Percentiles rank a stretch among this genome's conserved stretches.
Conservation (phyloP, 192 early-diverging fungal genomes). For the Rhizophagus sp. region DNA sequence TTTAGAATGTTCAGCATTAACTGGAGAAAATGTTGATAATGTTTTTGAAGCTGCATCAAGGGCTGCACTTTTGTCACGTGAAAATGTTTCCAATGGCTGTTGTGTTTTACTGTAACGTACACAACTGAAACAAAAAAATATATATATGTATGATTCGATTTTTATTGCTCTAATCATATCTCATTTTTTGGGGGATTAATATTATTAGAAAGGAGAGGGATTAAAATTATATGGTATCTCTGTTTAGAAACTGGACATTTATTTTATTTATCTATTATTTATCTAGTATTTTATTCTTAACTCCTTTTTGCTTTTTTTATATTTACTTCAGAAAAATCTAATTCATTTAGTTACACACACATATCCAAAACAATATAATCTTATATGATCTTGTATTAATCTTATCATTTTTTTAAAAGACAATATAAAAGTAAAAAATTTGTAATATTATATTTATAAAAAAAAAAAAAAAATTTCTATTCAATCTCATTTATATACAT, state of each 20-base stretch:
- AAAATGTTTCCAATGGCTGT: neutral
- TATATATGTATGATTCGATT: neutral
- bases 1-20: conserved; percentile 82
- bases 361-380: neutral
- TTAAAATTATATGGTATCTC: neutral
- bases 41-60: conserved; percentile 53
- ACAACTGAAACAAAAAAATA: neutral
- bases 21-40: conserved; percentile 66
- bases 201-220: neutral
- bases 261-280: neutral
- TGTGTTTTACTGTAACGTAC: conserved; percentile 9
- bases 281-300: neutral
- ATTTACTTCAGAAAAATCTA: neutral
- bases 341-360: neutral
- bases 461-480: neutral
- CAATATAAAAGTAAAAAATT: neutral
- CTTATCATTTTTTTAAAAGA: neutral
- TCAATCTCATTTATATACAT: neutral
- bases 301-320: neutral
- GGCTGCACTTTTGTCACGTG: conserved; percentile 36
- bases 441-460: neutral
- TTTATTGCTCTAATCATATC: neutral
- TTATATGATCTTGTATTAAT: neutral
- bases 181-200: no score
- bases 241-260: neutral